Percentiles rank a stretch among this genome's conserved stretches.
Evolutionary conservation across 2,329 filamentous ascomycete genomes (phyloP).

Genomic region (Monilinia aucupariae): DNA sequence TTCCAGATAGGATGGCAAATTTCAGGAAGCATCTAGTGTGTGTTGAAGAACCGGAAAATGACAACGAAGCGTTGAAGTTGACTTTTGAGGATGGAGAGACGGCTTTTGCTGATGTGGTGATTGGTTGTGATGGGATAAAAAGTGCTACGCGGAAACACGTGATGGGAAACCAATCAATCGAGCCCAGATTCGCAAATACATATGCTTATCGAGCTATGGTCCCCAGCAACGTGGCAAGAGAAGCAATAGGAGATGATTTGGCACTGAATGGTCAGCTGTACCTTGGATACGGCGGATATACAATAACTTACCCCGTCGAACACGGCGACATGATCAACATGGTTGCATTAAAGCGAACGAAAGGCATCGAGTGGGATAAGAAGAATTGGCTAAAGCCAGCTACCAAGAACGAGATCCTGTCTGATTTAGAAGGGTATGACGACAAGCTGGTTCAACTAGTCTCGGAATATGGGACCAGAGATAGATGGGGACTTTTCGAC

Average conservation of each 20-base stretch:
- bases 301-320: conserved; percentile 20
- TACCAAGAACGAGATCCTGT: conserved; percentile 38
- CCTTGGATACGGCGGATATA: conserved; percentile 16
- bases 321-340: conserved; percentile 18
- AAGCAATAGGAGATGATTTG: conserved; percentile 45
- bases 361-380: conserved; percentile 33
- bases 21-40: conserved; percentile 4
- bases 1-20: conserved; percentile 4
- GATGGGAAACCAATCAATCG: conserved; percentile 39
- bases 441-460: conserved; percentile 11
- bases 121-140: conserved; percentile 62
- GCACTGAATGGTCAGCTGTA: conserved; percentile 31
- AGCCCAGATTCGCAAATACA: conserved; percentile 46
- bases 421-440: conserved; percentile 41
- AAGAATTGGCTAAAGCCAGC: conserved; percentile 37
- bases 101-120: conserved; percentile 41
- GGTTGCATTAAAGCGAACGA: conserved; percentile 7
- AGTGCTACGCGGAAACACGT: conserved; percentile 49
- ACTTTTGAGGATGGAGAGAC: conserved; percentile 9
- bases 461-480: conserved; percentile 29
- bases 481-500: conserved; percentile 44
- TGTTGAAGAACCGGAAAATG: background rate
- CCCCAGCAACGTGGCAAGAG: conserved; percentile 49
- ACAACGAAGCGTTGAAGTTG: background rate
- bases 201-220: conserved; percentile 59